phyloP scores from a whole-genome alignment of 495 filamentous ascomycete species.

The Trypethelium eluteriae region DNA sequence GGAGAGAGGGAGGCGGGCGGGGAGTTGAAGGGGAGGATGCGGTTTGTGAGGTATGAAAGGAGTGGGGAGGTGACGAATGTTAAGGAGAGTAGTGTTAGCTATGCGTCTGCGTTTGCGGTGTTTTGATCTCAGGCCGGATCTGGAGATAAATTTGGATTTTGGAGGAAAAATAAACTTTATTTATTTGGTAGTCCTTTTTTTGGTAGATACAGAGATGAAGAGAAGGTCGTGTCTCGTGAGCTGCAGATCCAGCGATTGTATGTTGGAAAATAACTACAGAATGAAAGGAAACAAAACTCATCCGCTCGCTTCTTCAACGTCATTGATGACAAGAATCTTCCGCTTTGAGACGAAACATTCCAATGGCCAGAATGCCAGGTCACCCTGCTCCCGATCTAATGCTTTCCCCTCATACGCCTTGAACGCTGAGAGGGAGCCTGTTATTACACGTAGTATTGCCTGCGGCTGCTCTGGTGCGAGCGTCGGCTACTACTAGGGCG shows the following conservation, averaged over 20 bases:
- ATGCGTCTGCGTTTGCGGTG: constrained; percentile 73
- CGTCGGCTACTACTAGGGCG: constrained; percentile 18
- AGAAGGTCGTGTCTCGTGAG: constrained; percentile 2
- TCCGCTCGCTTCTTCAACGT: neutral
- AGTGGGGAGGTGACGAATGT: constrained; percentile 67
- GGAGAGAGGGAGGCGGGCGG: constrained; percentile 25
- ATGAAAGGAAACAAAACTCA: constrained; percentile 4
- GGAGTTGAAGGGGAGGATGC: constrained; percentile 55
- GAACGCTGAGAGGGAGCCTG: neutral
- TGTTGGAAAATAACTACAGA: constrained; percentile 10
- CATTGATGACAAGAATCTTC: neutral
- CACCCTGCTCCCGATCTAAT: neutral
- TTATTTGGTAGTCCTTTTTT: neutral
- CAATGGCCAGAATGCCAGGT: neutral
- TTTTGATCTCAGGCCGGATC: constrained; percentile 27
- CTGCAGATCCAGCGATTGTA: neutral
- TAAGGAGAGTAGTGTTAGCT: constrained; percentile 86
- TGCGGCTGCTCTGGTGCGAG: constrained; percentile 18
- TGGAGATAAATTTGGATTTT: neutral
- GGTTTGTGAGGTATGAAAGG: constrained; percentile 84
- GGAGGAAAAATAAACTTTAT: neutral
- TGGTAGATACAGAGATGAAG: neutral
- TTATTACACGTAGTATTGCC: constrained; percentile 25
- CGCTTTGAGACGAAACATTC: neutral
- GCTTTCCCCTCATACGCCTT: constrained; percentile 9